phyloP scores from a whole-genome alignment of 2,329 filamentous ascomycete species.

The Ascochyta pisi region DNA sequence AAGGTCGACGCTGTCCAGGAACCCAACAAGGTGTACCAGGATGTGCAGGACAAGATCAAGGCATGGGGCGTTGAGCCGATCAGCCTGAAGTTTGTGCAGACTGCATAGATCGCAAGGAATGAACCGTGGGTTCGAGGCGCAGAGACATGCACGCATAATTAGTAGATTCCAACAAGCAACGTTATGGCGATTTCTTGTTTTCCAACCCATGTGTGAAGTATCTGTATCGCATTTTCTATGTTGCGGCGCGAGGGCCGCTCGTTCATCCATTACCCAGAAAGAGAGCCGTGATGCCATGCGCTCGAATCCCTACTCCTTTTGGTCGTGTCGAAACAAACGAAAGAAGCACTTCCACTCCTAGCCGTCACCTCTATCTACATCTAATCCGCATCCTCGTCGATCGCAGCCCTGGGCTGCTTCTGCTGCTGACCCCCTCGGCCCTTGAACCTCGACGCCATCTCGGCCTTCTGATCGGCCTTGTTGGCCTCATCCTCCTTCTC shows the following conservation, averaged over 20 bases:
- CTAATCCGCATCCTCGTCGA: slow-evolving; percentile 48
- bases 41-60: slow-evolving; percentile 52
- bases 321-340: slow-evolving; percentile 31
- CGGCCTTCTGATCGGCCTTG: slow-evolving; percentile 72
- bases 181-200: background rate
- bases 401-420: slow-evolving; percentile 38
- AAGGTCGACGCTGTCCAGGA: slow-evolving; percentile 75
- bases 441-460: slow-evolving; percentile 37
- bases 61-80: slow-evolving; percentile 44
- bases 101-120: slow-evolving; percentile 16
- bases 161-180: background rate
- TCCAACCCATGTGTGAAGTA: slow-evolving; percentile 15
- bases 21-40: slow-evolving; percentile 69
- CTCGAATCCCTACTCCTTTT: slow-evolving; percentile 33
- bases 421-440: slow-evolving; percentile 34
- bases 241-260: slow-evolving; percentile 40
- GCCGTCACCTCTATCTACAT: slow-evolving; percentile 16
- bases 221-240: slow-evolving; percentile 43
- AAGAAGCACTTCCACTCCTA: slow-evolving; percentile 18
- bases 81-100: slow-evolving; percentile 38
- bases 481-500: slow-evolving; percentile 79
- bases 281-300: slow-evolving; percentile 39
- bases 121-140: background rate
- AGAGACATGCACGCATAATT: slow-evolving; percentile 1
- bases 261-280: slow-evolving; percentile 36